These are phyloP conservation scores for Aspergillus sp. DNA, from an alignment of 2,329 filamentous ascomycete species.

Conservation along the genomic window DNA sequence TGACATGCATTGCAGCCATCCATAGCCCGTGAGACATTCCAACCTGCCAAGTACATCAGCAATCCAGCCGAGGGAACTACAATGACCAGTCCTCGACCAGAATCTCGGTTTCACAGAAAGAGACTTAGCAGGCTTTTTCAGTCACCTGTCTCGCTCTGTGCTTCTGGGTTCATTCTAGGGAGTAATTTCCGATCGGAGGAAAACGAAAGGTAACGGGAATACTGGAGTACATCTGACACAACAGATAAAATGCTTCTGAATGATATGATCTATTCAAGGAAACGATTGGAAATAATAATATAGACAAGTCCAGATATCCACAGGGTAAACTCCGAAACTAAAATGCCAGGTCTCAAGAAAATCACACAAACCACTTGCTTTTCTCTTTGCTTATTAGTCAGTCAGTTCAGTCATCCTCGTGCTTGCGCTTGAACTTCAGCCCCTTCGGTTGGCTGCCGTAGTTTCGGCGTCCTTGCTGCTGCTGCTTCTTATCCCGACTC, in stretches of 20 bases:
- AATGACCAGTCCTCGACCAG: no score
- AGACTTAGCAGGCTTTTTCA: no score
- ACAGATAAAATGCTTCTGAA: background rate
- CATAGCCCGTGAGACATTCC: background rate
- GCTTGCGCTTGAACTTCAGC: slow-evolving; percentile 56
- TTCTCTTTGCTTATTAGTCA: slow-evolving; percentile 7
- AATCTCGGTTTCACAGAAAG: no score
- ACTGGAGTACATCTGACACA: background rate
- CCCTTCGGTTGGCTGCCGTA: slow-evolving; percentile 80
- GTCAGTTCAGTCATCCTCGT: slow-evolving; percentile 32
- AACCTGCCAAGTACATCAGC: background rate
- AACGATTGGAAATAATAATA: slow-evolving; percentile 2
- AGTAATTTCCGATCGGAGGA: background rate
- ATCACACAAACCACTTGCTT: slow-evolving; percentile 11
- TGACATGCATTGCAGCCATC: background rate
- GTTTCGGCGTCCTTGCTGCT: slow-evolving; percentile 60
- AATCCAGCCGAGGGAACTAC: background rate
- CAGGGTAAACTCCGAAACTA: slow-evolving; percentile 18
- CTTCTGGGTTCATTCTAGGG: background rate
- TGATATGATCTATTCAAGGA: background rate
- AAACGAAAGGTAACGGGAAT: background rate
- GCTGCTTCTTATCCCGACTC: slow-evolving; percentile 69
- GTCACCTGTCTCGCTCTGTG: no score
- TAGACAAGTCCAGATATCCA: slow-evolving; percentile 12
- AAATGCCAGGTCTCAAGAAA: slow-evolving; percentile 12